These are phyloP conservation scores for Gnomoniopsis smithogilvyi DNA, from an alignment of 2,329 filamentous ascomycete species.

Conservation along the genomic window DNA sequence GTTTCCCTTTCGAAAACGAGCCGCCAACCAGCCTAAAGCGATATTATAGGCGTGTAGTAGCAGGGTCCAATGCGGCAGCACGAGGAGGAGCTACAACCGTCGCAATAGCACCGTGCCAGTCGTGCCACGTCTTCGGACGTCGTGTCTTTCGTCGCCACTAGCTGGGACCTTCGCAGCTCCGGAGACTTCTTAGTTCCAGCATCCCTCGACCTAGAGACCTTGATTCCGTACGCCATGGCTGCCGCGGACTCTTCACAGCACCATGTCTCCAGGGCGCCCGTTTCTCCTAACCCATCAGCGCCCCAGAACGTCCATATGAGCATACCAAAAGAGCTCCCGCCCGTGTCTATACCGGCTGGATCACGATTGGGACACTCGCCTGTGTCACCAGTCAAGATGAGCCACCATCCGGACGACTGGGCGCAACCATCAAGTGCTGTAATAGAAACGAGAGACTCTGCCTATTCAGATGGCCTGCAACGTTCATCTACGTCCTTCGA, in stretches of 20 bases:
- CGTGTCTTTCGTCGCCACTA: slow-evolving; percentile 18
- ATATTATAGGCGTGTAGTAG: neutral
- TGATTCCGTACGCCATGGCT: slow-evolving; percentile 27
- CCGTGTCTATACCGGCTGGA: slow-evolving; percentile 30
- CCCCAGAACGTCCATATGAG: slow-evolving; percentile 31
- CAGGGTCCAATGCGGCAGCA: slow-evolving; percentile 13
- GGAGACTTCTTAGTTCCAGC: slow-evolving; percentile 5
- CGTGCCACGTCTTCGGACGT: slow-evolving; percentile 10
- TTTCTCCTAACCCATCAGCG: slow-evolving; percentile 31
- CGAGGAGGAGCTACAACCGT: slow-evolving; percentile 7
- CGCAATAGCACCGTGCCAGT: slow-evolving; percentile 18
- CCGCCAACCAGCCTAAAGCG: neutral
- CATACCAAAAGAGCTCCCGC: slow-evolving; percentile 28
- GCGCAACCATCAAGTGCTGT: slow-evolving; percentile 48
- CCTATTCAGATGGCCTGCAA: slow-evolving; percentile 6
- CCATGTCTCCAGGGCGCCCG: slow-evolving; percentile 31
- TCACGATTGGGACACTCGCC: slow-evolving; percentile 49
- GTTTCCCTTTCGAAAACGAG: neutral
- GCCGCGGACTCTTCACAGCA: slow-evolving; percentile 26
- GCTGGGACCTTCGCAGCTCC: slow-evolving; percentile 8
- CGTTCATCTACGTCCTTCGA: slow-evolving; percentile 21
- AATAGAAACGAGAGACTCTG: slow-evolving; percentile 37
- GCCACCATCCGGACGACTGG: slow-evolving; percentile 52
- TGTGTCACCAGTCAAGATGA: slow-evolving; percentile 54
- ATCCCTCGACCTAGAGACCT: slow-evolving; percentile 8